A percentile compares a stretch with the other conserved stretches of the same genome.
Evolutionary conservation across 257 asterid genomes (phyloP).

Genomic region (Echium plantagineum): DNA sequence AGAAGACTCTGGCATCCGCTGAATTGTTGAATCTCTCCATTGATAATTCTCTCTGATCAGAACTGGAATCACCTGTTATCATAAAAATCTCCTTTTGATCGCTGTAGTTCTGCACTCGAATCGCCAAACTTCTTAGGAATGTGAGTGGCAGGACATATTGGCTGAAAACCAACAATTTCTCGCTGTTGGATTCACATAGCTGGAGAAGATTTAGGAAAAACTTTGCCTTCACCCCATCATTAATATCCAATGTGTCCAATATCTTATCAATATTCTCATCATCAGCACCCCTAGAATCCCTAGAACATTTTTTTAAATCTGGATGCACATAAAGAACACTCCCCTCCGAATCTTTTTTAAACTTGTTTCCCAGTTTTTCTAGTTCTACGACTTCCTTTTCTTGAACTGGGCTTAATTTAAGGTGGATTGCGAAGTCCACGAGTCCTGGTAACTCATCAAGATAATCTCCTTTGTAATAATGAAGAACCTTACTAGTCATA

Average conservation of each 20-base stretch:
- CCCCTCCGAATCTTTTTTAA: slow-evolving; percentile 71
- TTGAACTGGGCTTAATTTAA: slow-evolving; percentile 53
- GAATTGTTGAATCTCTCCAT: slow-evolving; percentile 71
- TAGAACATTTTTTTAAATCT: slow-evolving; percentile 48
- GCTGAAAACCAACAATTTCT: slow-evolving; percentile 78
- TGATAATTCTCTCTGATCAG: slow-evolving; percentile 54
- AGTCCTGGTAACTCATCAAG: slow-evolving; percentile 95
- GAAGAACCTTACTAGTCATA: slow-evolving; percentile 77
- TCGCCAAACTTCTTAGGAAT: slow-evolving; percentile 65
- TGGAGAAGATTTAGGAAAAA: slow-evolving; percentile 78
- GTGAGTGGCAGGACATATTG: slow-evolving; percentile 82
- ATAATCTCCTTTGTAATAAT: slow-evolving; percentile 89
- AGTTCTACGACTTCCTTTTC: slow-evolving; percentile 42
- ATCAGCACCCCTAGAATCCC: slow-evolving; percentile 52
- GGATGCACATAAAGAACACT: slow-evolving; percentile 93
- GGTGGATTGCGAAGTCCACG: slow-evolving; percentile 68
- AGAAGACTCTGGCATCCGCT: slow-evolving; percentile 78
- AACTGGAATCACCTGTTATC: slow-evolving; percentile 88
- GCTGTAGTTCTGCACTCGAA: slow-evolving; percentile 54
- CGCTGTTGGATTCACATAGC: slow-evolving; percentile 72
- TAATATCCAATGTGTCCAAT: slow-evolving; percentile 44
- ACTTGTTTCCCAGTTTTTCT: slow-evolving; percentile 38
- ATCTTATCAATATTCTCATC: slow-evolving; percentile 55
- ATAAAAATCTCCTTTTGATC: slow-evolving; percentile 73
- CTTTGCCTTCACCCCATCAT: slow-evolving; percentile 75